A percentile compares a stretch with the other conserved stretches of the same genome.
These are phyloP conservation scores for Diplodia mutila DNA, from an alignment of 2,329 filamentous ascomycete genomes.

Conservation along the genomic window DNA sequence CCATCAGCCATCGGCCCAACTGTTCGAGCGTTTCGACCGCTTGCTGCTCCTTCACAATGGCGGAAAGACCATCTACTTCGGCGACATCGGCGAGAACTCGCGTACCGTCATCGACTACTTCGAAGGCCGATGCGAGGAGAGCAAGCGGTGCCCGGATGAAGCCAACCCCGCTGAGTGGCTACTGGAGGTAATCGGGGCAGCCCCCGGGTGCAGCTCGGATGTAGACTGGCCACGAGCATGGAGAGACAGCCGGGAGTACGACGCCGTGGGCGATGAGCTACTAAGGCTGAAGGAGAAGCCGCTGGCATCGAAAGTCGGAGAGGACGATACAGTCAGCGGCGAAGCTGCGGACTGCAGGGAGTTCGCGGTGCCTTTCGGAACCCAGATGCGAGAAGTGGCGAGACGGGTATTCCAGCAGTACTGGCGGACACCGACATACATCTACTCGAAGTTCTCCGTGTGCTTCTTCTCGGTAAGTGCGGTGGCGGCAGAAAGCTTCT, in stretches of 20 bases:
- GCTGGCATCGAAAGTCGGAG: neutral
- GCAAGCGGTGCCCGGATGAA: neutral
- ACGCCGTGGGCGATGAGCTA: constrained; percentile 42
- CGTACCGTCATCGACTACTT: constrained; percentile 67
- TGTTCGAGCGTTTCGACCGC: constrained; percentile 89
- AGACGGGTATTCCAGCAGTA: constrained; percentile 29
- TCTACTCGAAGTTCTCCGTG: constrained; percentile 30
- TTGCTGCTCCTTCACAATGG: constrained; percentile 77
- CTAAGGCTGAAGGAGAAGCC: constrained; percentile 37
- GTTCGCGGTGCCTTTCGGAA: constrained; percentile 29
- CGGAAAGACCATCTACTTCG: constrained; percentile 80
- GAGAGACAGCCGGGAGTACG: constrained; percentile 27
- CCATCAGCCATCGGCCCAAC: constrained; percentile 93
- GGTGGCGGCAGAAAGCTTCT: constrained; percentile 20
- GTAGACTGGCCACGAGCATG: constrained; percentile 29
- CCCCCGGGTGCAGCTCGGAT: constrained; percentile 22
- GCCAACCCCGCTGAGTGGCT: constrained; percentile 77
- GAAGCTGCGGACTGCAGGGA: constrained; percentile 11
- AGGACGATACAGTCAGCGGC: neutral
- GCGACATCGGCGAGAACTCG: constrained; percentile 74
- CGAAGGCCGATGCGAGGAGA: constrained; percentile 6
- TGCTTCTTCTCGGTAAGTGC: constrained; percentile 26
- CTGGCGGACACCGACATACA: constrained; percentile 32
- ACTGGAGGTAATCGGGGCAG: constrained; percentile 49
- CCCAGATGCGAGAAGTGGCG: constrained; percentile 28